Evolutionary conservation across 192 early-diverging fungal species (phyloP), one percentile per base, ranked within the genome.

Genomic region (Paraglomus brasilianum): DNA sequence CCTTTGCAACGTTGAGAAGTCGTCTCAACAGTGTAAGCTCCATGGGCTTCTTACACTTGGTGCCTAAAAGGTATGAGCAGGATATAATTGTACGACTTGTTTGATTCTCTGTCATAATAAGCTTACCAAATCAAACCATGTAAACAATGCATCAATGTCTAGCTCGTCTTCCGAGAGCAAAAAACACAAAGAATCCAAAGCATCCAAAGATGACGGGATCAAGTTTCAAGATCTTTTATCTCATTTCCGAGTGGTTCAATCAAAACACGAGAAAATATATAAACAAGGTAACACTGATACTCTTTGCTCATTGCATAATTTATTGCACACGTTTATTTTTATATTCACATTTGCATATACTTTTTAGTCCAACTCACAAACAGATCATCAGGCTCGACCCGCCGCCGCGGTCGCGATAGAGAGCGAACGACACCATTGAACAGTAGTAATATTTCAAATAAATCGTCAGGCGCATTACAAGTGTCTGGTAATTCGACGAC

Each of bases 1-100:
- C 97, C 7, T 99, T 97, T 88, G 93, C 91, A 0, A 97, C 95
- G 5, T 75, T 99, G 63, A 77, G 95, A 40, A 98, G 95, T 78
- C 85, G 97, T n/a, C 73, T 99, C 67, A 93, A 89, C 45, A 89
- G 91, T 65, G 92, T 99, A 22, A 84, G 85, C 49, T 83, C 87
- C 1, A 73, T 89, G 70, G 87, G 85, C 30, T 85, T 85, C 59
- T 73, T 89, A 24, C 81, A 89, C 72, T 73, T 82, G 4, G 78
- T 83, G 44, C 84, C 83, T 1, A 87, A 83, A 45, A 81, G 73
- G 84, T 85, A 75, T 41, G 53, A 36, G n/a, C 13, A 5, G 14
- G 19, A 36, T 40, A 8, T n/a, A 14, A 15, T n/a, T 24, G 24
- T 3, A 17, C 21, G 8, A 17, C n/a, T 38, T 50, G 21, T 63